Conservation (phyloP, 1,284 basidiomycete species). For the Mycosarcoma maydis region DNA sequence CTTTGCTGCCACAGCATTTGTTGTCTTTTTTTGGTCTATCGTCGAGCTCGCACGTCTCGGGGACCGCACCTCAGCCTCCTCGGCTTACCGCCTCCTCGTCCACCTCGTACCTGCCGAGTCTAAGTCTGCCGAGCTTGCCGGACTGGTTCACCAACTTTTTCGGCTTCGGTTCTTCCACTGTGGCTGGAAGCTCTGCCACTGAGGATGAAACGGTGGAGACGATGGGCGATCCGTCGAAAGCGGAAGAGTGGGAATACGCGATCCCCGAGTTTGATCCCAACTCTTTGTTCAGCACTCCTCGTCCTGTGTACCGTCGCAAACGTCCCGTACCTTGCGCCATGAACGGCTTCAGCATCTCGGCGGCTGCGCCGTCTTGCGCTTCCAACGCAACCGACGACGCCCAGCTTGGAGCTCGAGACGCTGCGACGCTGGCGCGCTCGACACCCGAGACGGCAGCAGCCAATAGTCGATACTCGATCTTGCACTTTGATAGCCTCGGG, state of each 20-base stretch:
- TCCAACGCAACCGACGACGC: not conserved
- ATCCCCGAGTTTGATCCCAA: slow-evolving; percentile 51
- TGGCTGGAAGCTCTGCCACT: not conserved
- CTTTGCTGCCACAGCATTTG: slow-evolving; percentile 48
- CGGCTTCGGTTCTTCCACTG: slow-evolving; percentile 5
- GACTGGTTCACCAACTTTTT: slow-evolving; percentile 27
- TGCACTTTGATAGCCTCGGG: slow-evolving; percentile 50
- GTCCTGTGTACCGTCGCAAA: slow-evolving; percentile 52
- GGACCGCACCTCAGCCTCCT: not conserved
- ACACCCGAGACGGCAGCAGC: not conserved
- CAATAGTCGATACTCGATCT: slow-evolving; percentile 41
- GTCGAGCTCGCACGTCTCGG: not conserved
- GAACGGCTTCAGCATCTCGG: slow-evolving; percentile 37
- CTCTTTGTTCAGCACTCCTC: slow-evolving; percentile 36
- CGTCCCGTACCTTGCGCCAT: slow-evolving; percentile 30
- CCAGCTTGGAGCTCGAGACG: too few species aligned
- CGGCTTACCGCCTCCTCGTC: not conserved
- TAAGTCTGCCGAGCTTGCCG: slow-evolving; percentile 8
- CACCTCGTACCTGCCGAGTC: slow-evolving; percentile 11
- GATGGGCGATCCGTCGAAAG: slow-evolving; percentile 13
- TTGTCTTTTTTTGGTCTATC: slow-evolving; percentile 40
- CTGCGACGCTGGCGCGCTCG: too few species aligned
- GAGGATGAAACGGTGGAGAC: not conserved
- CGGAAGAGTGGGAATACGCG: slow-evolving; percentile 53
- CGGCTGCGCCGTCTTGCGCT: not conserved